Evolutionary conservation across 345 rosid species (phyloP), one percentile per base, ranked within the genome.

Genomic region (Boechera stricta): DNA sequence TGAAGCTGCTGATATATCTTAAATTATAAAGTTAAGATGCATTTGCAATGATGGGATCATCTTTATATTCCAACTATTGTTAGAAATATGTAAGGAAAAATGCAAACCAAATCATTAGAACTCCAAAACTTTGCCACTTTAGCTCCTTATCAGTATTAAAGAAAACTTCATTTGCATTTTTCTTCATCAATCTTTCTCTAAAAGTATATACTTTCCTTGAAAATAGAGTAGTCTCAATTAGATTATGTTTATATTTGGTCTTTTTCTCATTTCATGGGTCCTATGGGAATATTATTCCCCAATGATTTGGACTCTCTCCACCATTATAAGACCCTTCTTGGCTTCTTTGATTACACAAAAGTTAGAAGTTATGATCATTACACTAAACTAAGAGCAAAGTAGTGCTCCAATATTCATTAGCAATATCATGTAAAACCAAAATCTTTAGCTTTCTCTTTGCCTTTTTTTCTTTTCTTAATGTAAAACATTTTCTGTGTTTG

Each of bases 221-320:
- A 73, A 79, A 69, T 75, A 71, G 82, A 79, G 82, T 69, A 74
- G 66, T 9, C 76, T 74, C 70, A 54, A 13, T 61, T 79, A 67
- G 7, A 60, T 41, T 67, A 47, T 65, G 54, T 66, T 78, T 72
- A 65, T 54, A 66, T 64, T 57, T 77, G 55, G 41, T 69, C 59
- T 63, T 58, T 42, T 24, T 55, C 39, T 51, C 56, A 35, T 55
- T 55, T 64, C 35, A 73, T 59, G 74, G 81, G 78, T 75, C 82
- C 76, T 16, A 45, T 63, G 29, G 13, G 41, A 74, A 69, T 74
- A 79, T 79, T 69, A 74, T 79, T 74, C 79, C 79, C 82, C 79
- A 79, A 79, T 79, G 82, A 79, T 79, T 79, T 74, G 79, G 53
- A 61, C 78, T 44, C 73, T 71, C 77, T 42, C 77, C 69, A n/a